Evolutionary conservation across 352 stramenopile genomes (phyloP).

Genomic region (Phytophthora colocasiae): DNA sequence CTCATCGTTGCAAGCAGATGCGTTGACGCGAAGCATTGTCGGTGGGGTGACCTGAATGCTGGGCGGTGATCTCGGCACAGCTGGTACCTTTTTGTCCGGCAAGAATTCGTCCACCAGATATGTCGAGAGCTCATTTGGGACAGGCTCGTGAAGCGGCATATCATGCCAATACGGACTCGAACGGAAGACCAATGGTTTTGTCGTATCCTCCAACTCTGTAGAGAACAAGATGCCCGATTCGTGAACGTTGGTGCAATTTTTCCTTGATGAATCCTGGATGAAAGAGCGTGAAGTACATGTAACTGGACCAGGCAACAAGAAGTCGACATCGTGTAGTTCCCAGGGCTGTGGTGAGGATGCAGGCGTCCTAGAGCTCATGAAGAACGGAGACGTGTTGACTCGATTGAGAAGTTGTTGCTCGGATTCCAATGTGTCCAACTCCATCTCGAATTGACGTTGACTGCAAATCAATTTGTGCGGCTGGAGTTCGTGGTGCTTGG

Average conservation of each 20-base stretch:
- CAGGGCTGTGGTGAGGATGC: slow-evolving; percentile 19
- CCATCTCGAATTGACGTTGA: slow-evolving; percentile 22
- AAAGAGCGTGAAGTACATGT: neutral
- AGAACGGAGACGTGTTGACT: slow-evolving; percentile 48
- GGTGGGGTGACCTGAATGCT: slow-evolving; percentile 5
- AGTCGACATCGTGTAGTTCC: slow-evolving; percentile 48
- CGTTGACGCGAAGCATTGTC: slow-evolving; percentile 22
- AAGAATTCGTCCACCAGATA: slow-evolving; percentile 31
- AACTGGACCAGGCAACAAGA: slow-evolving; percentile 31
- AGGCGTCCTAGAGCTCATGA: slow-evolving; percentile 35
- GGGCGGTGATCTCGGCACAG: neutral
- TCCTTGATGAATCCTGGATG: slow-evolving; percentile 19
- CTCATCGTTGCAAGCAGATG: slow-evolving; percentile 4
- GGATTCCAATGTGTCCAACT: slow-evolving; percentile 52
- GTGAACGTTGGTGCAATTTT: slow-evolving; percentile 11
- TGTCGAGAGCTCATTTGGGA: slow-evolving; percentile 16
- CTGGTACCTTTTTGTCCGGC: slow-evolving; percentile 1
- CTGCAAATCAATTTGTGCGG: slow-evolving; percentile 2
- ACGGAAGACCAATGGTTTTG: slow-evolving; percentile 11
- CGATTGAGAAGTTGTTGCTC: slow-evolving; percentile 20
- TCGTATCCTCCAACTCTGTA: slow-evolving; percentile 17
- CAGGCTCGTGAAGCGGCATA: slow-evolving; percentile 13
- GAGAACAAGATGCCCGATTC: slow-evolving; percentile 14
- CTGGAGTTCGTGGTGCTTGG: slow-evolving; percentile 5
- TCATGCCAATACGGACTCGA: slow-evolving; percentile 30